These are phyloP conservation scores for Saturnispora ahearnii DNA, from an alignment of 805 yeast species.

Conservation along the genomic window DNA sequence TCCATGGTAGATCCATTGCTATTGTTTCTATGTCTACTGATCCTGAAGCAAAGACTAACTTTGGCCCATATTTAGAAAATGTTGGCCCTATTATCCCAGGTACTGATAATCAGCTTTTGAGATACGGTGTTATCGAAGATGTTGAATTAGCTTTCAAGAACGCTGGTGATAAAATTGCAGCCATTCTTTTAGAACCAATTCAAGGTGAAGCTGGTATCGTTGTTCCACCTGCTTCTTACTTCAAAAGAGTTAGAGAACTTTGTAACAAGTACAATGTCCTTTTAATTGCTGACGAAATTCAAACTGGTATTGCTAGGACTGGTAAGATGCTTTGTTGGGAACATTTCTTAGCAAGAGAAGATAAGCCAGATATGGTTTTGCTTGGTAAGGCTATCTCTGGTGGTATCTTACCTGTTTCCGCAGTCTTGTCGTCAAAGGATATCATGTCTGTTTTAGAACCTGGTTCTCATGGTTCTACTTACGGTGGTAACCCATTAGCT, in stretches of 20 bases:
- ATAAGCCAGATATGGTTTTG: slow-evolving; percentile 82
- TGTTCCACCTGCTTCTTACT: slow-evolving; percentile 80
- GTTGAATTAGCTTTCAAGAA: slow-evolving; percentile 70
- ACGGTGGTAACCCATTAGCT: slow-evolving; percentile 95
- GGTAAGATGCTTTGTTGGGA: slow-evolving; percentile 90
- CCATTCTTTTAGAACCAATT: slow-evolving; percentile 86
- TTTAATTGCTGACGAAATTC: slow-evolving; percentile 93
- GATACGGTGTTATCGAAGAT: slow-evolving; percentile 84
- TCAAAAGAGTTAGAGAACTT: slow-evolving; percentile 58
- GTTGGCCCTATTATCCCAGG: slow-evolving; percentile 84
- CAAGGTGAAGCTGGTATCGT: slow-evolving; percentile 99
- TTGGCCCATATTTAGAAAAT: slow-evolving; percentile 81
- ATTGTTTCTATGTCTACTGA: slow-evolving; percentile 86
- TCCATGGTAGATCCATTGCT: slow-evolving; percentile 95
- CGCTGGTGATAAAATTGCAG: slow-evolving; percentile 87
- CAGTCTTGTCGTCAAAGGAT: slow-evolving; percentile 81
- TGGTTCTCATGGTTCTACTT: slow-evolving; percentile 96
- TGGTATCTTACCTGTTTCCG: slow-evolving; percentile 88
- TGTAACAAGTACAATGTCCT: slow-evolving; percentile 80
- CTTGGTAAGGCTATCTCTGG: slow-evolving; percentile 95
- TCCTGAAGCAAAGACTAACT: slow-evolving; percentile 81
- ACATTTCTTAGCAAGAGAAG: slow-evolving; percentile 49
- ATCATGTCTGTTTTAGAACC: slow-evolving; percentile 86
- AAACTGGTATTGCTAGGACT: slow-evolving; percentile 96
- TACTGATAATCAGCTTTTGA: slow-evolving; percentile 44